Evolutionary conservation across 148 eudicot species (phyloP).

Genomic region (Gaultheria prostrata): DNA sequence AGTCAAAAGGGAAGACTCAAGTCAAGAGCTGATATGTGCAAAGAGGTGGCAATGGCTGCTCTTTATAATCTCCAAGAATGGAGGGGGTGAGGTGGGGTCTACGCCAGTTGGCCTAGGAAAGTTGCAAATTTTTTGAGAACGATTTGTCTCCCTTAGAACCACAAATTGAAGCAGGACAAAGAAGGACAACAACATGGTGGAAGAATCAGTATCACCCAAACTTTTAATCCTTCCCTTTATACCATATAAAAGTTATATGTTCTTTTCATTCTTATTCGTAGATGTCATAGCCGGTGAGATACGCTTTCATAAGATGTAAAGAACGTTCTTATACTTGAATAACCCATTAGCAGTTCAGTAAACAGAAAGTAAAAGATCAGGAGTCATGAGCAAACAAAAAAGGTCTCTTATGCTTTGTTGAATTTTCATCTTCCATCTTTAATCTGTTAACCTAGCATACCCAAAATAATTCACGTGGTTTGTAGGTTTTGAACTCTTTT

Average conservation of each 20-base stretch:
- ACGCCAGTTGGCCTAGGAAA: slow-evolving; percentile 43
- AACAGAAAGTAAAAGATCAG: not conserved
- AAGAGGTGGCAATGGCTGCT: slow-evolving; percentile 35
- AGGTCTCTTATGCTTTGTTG: not conserved
- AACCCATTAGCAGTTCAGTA: not conserved
- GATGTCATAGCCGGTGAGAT: slow-evolving; percentile 19
- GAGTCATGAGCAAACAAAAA: not conserved
- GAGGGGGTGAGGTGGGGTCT: slow-evolving; percentile 52
- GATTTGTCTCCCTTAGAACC: slow-evolving; percentile 45
- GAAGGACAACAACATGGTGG: slow-evolving; percentile 16
- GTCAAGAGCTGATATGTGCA: slow-evolving; percentile 40
- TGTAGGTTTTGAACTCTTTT: not conserved
- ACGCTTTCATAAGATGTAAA: slow-evolving; percentile 11
- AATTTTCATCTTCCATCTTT: not conserved
- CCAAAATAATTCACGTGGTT: slow-evolving; percentile 4
- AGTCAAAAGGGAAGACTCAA: slow-evolving; percentile 6
- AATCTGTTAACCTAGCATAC: not conserved
- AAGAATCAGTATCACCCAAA: slow-evolving; percentile 34
- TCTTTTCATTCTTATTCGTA: slow-evolving; percentile 6
- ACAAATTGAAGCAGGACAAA: slow-evolving; percentile 26
- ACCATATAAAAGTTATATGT: not conserved
- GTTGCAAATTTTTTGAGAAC: slow-evolving; percentile 25
- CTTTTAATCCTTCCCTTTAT: not conserved
- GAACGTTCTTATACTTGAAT: slow-evolving; percentile 8
- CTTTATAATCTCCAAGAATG: slow-evolving; percentile 53